phyloP scores from a whole-genome alignment of 192 early-diverging fungal species.

The Gaertneriomyces sp. region DNA sequence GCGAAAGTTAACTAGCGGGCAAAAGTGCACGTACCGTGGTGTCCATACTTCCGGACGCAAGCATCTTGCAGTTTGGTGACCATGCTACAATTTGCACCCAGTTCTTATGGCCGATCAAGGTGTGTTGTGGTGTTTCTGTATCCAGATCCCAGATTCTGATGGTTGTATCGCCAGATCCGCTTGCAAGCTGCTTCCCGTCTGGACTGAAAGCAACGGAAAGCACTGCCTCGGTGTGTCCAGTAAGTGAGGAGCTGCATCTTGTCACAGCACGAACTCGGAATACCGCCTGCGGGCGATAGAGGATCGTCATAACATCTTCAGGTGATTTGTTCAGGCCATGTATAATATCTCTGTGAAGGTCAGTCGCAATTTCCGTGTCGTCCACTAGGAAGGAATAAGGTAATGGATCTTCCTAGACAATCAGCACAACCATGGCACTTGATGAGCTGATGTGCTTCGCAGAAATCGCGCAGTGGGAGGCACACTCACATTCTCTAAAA shows the following conservation, averaged over 20 bases:
- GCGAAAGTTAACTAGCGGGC: not conserved
- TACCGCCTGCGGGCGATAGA: constrained; percentile 92
- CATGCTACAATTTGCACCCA: constrained; percentile 93
- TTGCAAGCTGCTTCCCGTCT: constrained; percentile 85
- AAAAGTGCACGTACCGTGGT: constrained; percentile 54
- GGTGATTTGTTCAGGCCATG: constrained; percentile 71
- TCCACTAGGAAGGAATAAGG: constrained; percentile 94
- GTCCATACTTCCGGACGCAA: constrained; percentile 96
- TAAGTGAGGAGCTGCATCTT: constrained; percentile 83
- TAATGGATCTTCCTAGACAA: constrained; percentile 72
- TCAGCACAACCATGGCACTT: not conserved
- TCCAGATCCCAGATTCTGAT: constrained; percentile 96
- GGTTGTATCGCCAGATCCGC: constrained; percentile 91
- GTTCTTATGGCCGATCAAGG: constrained; percentile 78
- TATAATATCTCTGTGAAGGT: constrained; percentile 76
- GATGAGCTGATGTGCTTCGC: not conserved
- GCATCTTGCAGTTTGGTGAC: constrained; percentile 79
- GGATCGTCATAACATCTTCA: constrained; percentile 86
- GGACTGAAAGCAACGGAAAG: constrained; percentile 85
- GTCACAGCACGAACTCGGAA: constrained; percentile 92
- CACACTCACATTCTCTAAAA: constrained; percentile 68
- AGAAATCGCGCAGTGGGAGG: not conserved
- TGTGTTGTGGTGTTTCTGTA: constrained; percentile 89
- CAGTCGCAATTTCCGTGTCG: constrained; percentile 73
- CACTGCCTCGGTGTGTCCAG: constrained; percentile 92